A percentile compares a stretch with the other conserved stretches of the same genome.
phyloP scores from a whole-genome alignment of 2,329 filamentous ascomycete species.

The Penicillium aurantiogriseum region DNA sequence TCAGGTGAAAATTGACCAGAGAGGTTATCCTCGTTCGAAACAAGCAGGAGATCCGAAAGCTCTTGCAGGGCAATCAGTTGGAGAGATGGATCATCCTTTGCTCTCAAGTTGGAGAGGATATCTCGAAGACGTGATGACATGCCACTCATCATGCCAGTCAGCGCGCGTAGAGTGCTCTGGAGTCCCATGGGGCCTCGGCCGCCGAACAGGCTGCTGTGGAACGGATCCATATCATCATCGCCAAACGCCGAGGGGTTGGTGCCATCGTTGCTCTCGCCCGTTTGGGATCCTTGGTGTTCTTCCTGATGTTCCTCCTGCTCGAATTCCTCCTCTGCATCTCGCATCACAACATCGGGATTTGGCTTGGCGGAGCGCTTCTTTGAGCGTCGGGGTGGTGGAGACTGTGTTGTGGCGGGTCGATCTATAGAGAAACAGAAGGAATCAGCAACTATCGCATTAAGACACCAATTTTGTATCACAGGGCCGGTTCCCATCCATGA shows the following conservation, averaged over 20 bases:
- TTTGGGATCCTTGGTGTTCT: slow-evolving; percentile 57
- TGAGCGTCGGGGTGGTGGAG: slow-evolving; percentile 44
- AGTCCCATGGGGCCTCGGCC: slow-evolving; percentile 63
- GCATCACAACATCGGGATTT: slow-evolving; percentile 69
- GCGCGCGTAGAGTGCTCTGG: slow-evolving; percentile 76
- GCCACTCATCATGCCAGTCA: slow-evolving; percentile 90
- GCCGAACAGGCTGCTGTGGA: slow-evolving; percentile 64
- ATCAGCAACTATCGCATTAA: background rate
- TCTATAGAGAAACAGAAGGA: slow-evolving; percentile 27
- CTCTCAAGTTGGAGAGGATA: slow-evolving; percentile 70
- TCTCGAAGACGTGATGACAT: slow-evolving; percentile 76
- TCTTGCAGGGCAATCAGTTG: slow-evolving; percentile 93
- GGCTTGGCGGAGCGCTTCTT: slow-evolving; percentile 55
- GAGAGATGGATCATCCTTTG: slow-evolving; percentile 79
- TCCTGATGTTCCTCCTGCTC: slow-evolving; percentile 40
- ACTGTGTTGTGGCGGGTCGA: slow-evolving; percentile 34
- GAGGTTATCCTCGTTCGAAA: slow-evolving; percentile 95
- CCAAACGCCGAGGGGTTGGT: slow-evolving; percentile 53
- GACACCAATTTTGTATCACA: background rate
- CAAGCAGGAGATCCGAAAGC: slow-evolving; percentile 84
- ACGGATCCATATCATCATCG: slow-evolving; percentile 61
- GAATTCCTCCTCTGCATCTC: slow-evolving; percentile 61
- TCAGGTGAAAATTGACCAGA: slow-evolving; percentile 94
- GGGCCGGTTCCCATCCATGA: slow-evolving; percentile 4
- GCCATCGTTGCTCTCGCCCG: slow-evolving; percentile 67